These are phyloP conservation scores for Nakazawaea molendinolei DNA, from an alignment of 805 yeast genomes.

Conservation along the genomic window DNA sequence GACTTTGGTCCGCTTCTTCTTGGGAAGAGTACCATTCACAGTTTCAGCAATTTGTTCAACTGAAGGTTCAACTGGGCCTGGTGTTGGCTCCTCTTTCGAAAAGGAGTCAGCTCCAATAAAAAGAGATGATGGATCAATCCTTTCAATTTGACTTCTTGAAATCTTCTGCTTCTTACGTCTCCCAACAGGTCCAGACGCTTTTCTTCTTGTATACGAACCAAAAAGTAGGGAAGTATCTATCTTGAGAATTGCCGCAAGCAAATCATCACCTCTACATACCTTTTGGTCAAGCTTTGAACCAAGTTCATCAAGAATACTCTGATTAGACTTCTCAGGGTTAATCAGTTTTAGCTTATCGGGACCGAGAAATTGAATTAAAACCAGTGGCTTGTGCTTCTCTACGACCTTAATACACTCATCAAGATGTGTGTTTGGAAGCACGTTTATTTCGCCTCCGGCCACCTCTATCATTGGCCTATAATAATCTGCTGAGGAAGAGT, in stretches of 20 bases:
- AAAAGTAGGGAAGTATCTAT: conserved; percentile 1
- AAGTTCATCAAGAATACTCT: neutral
- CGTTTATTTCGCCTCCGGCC: conserved; percentile 5
- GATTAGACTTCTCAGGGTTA: neutral
- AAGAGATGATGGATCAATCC: conserved; percentile 5
- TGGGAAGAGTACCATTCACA: neutral
- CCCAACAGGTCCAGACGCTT: neutral
- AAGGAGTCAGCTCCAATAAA: neutral
- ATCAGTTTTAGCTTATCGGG: conserved; percentile 2
- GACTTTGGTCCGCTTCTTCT: neutral
- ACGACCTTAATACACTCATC: neutral
- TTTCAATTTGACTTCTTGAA: neutral
- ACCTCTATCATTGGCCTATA: conserved; percentile 2
- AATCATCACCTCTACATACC: conserved; percentile 7
- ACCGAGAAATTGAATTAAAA: conserved; percentile 6
- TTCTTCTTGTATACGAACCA: conserved; percentile 7
- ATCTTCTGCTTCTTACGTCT: neutral
- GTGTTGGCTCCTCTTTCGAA: neutral
- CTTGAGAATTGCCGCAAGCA: conserved; percentile 4
- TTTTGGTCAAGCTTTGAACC: conserved; percentile 3
- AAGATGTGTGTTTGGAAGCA: neutral
- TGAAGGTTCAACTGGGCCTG: neutral
- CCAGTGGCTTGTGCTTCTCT: neutral
- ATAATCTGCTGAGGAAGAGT: conserved; percentile 1
- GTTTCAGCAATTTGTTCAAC: neutral